Evolutionary conservation across 192 early-diverging fungal species (phyloP).

Genomic region (Backusella luteola): DNA sequence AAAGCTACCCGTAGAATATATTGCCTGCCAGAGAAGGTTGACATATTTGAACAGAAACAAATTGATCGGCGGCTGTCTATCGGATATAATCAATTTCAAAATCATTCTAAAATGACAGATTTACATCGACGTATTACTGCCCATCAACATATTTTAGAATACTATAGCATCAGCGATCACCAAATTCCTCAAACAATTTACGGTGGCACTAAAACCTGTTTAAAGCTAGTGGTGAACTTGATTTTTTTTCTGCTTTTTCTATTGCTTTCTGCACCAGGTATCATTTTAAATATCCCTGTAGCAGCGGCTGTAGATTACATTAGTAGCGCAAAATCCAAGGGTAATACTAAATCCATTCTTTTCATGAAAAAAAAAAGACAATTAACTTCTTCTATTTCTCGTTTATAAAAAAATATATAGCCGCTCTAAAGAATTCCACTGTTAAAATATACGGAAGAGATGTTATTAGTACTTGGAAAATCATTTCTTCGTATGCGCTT

Average conservation of each 20-base stretch:
- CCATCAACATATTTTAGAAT: constrained; percentile 86
- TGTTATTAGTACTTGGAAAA: constrained; percentile 97
- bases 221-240: constrained; percentile 65
- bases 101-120: constrained; percentile 80
- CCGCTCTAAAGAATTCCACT: constrained; percentile 80
- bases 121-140: constrained; percentile 69
- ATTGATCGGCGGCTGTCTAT: constrained; percentile 85
- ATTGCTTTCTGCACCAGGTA: constrained; percentile 78
- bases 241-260: constrained; percentile 71
- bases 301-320: constrained; percentile 51
- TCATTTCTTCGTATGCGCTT: constrained; percentile 73
- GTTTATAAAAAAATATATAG: constrained; percentile 25
- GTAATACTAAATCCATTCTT: constrained; percentile 16
- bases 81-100: constrained; percentile 80
- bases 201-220: constrained; percentile 62
- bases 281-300: constrained; percentile 54
- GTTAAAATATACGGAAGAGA: constrained; percentile 95
- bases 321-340: constrained; percentile 50
- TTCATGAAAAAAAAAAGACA: not conserved
- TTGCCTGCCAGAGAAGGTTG: constrained; percentile 79
- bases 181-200: constrained; percentile 85
- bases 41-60: constrained; percentile 81
- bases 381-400: not conserved
- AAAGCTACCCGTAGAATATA: constrained; percentile 94
- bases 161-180: constrained; percentile 94